These are phyloP conservation scores for Pycnococcus provasolii DNA, from an alignment of 139 green algal genomes.

Conservation along the genomic window DNA sequence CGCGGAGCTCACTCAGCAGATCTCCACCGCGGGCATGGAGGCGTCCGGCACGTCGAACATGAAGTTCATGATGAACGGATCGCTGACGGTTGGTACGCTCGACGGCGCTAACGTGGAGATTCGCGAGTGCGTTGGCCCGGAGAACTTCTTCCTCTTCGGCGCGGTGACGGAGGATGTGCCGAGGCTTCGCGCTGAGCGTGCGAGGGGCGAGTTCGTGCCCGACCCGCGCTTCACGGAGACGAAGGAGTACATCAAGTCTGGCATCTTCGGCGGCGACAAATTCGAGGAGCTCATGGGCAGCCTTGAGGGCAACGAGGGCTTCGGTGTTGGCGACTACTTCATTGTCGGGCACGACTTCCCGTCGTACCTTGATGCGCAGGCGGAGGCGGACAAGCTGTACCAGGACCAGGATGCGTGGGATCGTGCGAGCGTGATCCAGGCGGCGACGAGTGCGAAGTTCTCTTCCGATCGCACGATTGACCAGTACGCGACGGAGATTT, in stretches of 20 bases:
- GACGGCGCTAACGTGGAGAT: constrained; percentile 99
- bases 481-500: constrained; percentile 74
- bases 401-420: constrained; percentile 52
- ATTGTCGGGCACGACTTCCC: constrained; percentile 89
- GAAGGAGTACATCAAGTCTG: constrained; percentile 46
- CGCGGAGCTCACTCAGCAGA: constrained; percentile 72
- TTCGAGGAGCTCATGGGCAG: constrained; percentile 81
- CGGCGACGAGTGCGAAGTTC: constrained; percentile 60
- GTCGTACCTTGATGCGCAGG: constrained; percentile 74
- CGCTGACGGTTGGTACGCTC: constrained; percentile 94
- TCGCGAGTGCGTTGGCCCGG: constrained; percentile 63
- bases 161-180: constrained; percentile 49
- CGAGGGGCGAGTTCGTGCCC: constrained; percentile 37
- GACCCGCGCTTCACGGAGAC: constrained; percentile 53
- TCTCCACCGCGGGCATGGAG: constrained; percentile 82
- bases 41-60: constrained; percentile 93
- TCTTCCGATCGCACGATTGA: constrained; percentile 65
- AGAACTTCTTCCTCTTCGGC: constrained; percentile 83
- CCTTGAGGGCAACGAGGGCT: constrained; percentile 46
- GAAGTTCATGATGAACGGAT: constrained; percentile 99
- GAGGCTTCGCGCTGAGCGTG: constrained; percentile 61
- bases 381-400: constrained; percentile 66
- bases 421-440: constrained; percentile 55
- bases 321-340: constrained; percentile 79
- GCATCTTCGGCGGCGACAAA: constrained; percentile 81